Base-by-base conservation (phyloP, 2,329 filamentous ascomycete genomes). In the Aspergillus carbonarius region DNA sequence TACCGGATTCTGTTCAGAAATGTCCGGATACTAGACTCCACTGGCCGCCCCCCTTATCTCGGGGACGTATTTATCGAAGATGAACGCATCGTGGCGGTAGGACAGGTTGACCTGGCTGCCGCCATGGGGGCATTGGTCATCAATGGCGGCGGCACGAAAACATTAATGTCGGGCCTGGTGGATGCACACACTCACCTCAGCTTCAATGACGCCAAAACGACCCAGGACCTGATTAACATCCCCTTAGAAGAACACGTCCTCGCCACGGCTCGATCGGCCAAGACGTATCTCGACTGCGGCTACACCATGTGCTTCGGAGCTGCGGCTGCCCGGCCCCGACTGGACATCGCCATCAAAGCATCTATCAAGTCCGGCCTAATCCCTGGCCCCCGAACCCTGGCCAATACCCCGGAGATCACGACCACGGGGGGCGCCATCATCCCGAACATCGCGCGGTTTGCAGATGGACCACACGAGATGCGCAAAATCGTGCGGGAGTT, bases 51-150 rank as follows among this genome's bases (percentile, higher is more conserved):
- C 9, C 72, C 75, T 0, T 79, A 76, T 56, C 64, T 44, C 2
- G 77, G 77, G 4, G 75, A 78, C 65, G 75, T 79, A 0, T 68
- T 72, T 20, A 74, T 79, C 27, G 62, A 75, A 68, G 74, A 76
- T 18, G 67, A 76, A 59, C 68, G 68, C n/a, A 70, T 76, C 50
- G 63, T 60, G 6, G 54, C 51, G 8, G 51, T 54, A 6, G 51
- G 51, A 2, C 37, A 54, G 8, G 51, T 54, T 15, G 51, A 54
- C 18, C 25, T n/a, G 23, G 12, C 37, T 25, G 27, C 25, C n/a
- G 9, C 37, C 12, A 13, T 15, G 15, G 51, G 37, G 3, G 25
- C 39, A 17, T 32, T 54, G 10, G 6, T 42, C 13, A 54, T 54
- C 12, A 27, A 54, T 13, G 51, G 51, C n/a, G 37, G 23, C 3